Base-by-base conservation (phyloP, 345 rosid species). In the Salix koriyanagi region DNA sequence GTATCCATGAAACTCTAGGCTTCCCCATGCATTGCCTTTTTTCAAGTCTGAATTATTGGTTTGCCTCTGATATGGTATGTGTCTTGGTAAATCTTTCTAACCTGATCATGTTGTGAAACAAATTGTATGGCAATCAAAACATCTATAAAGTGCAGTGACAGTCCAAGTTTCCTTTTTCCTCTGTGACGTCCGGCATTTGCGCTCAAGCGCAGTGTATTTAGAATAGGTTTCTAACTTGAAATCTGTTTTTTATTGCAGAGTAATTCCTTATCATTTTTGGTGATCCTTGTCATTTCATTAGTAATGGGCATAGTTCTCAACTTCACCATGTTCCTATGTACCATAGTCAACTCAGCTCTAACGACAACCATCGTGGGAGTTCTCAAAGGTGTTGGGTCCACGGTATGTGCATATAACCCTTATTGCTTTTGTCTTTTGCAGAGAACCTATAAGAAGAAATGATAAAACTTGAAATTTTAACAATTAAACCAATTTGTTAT, bases 331-430 rank as follows among this genome's bases (percentile, higher is more conserved):
- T 95, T 95, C 83, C 85, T 95, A 74, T 95, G 98, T 83, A 95
- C 99, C 79, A 84, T 95, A 71, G 98, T 95, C 83, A 95, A 95
- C 86, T 95, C 98, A 75, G 99, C 99, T 61, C 83, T 95, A 56
- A 95, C 99, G 68, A 95, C 99, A 52, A 95, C 99, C 75, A 95
- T 95, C 44, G 98, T 95, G 50, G 98, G 99, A 76, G 98, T 95
- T 73, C 98, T 93, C 78, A 95, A 95, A 86, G 99, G 99, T 69
- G 98, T 95, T 58, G 99, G 94, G 25, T 93, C 97, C 70, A 93
- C 97, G 80, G 97, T 95, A 82, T 73, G 97, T 89, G 44, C 54
- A 36, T 5, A 32, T 26, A 44, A 42, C 32, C 36, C 25, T 46
- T 56, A 4, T 11, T 42, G 39, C n/a, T 11, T 66, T 26, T 18